Base-by-base conservation (phyloP, 1,284 basidiomycete genomes). In the Thecaphora thlaspeos region DNA sequence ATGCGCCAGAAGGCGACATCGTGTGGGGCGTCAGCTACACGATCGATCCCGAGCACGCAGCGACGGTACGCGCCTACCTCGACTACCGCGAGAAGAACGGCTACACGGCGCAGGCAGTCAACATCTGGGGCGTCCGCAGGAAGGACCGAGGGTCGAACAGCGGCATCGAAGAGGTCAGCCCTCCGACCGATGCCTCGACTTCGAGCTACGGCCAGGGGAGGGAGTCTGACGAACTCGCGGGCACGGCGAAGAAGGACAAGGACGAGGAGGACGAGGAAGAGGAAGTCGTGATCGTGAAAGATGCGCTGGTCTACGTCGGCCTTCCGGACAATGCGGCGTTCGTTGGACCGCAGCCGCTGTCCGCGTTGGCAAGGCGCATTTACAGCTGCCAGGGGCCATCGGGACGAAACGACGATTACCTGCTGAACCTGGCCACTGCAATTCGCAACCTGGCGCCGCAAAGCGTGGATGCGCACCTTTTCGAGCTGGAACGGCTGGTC, bases 11-110 rank as follows among this genome's bases (percentile, higher is more conserved):
- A 43, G 73, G 62, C 26, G 73, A 76, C 55, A 82, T 85, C 37
- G 89, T 92, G 4, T 92, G 90, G 90, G 90, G 90, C 12, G 79
- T 91, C 23, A 88, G 87, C 21, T 90, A 88, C 76, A 89, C 87
- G 12, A 90, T 92, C 71, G 88, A 91, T 67, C 87, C 89, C 0
- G 81, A 75, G 26, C 84, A 88, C 65, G 85, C 84, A 44, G 78
- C 82, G 0, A 87, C 90, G 77, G 90, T 91, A 15, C 82, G 87
- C 37, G 86, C 86, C 46, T 90, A 91, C 75, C 80, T 92, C 72
- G 90, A 90, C 88, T 73, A 89, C 71, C 82, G 90, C 55, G 89
- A 91, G 80, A 90, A 90, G 83, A 88, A 86, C 43, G 53, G 74
- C 39, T 66, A 54, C 48, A 57, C 59, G 12, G 48, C 73, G 4